Conservation (phyloP, 768 basidiomycete genomes). For the Lactarius tabidus region DNA sequence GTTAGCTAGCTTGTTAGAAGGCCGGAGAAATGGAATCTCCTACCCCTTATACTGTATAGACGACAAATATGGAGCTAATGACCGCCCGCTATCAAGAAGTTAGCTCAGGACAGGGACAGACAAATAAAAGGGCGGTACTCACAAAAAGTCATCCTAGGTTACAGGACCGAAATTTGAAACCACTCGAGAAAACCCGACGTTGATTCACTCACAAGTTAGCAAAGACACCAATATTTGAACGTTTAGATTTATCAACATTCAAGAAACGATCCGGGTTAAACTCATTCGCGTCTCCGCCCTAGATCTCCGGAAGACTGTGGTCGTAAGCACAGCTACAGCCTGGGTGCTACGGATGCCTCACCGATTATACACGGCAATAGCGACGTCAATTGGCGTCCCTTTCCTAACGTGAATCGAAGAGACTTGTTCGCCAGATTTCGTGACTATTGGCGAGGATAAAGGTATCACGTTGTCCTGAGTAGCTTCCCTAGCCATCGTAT, state of each 20-base stretch:
- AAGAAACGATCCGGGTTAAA: slow-evolving; percentile 7
- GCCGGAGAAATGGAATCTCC: too few relatives aligned
- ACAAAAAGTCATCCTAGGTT: slow-evolving; percentile 10
- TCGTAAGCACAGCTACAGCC: not conserved
- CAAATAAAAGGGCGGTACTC: not conserved
- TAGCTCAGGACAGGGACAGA: not conserved
- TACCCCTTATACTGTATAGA: too few relatives aligned
- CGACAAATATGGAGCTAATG: too few relatives aligned
- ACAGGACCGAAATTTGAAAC: not conserved
- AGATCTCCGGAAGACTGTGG: slow-evolving; percentile 4
- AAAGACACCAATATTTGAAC: not conserved
- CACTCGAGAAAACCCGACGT: not conserved
- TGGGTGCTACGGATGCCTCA: not conserved
- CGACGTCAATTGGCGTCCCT: slow-evolving; percentile 3
- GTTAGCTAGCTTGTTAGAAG: too few relatives aligned
- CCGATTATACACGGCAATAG: slow-evolving; percentile 1
- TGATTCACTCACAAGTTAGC: slow-evolving; percentile 1
- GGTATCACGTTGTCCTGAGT: slow-evolving; percentile 25
- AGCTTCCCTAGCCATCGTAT: slow-evolving; percentile 7
- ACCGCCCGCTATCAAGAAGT: not conserved
- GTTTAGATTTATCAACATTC: not conserved
- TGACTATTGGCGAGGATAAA: slow-evolving; percentile 14
- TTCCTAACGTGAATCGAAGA: slow-evolving; percentile 3
- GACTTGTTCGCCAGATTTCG: slow-evolving; percentile 1
- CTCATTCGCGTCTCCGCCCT: slow-evolving; percentile 7